Evolutionary conservation across 1,284 basidiomycete genomes (phyloP).

Genomic region (Cutaneotrichosporon daszewskae): DNA sequence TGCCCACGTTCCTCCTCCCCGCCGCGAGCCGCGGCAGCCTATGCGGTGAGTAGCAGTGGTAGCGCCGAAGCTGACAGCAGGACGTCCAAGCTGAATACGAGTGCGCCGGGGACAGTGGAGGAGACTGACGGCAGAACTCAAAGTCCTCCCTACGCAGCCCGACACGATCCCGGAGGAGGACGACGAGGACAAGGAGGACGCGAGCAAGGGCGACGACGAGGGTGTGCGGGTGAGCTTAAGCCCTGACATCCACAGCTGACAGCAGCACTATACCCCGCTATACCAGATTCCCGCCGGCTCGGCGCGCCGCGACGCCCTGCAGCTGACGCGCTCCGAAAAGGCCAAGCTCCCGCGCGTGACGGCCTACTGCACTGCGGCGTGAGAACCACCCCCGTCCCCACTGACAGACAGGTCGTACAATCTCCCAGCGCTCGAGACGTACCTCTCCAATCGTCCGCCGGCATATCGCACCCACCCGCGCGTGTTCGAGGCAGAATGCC

Average conservation of each 20-base stretch:
- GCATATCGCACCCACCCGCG: constrained; percentile 80
- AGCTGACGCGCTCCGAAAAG: constrained; percentile 86
- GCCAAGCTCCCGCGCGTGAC: constrained; percentile 90
- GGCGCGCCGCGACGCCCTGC: constrained; percentile 81
- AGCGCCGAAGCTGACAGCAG: constrained; percentile 19
- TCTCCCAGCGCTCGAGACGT: constrained; percentile 77
- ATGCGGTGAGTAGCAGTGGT: constrained; percentile 38
- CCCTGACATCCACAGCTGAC: background rate
- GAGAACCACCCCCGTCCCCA: constrained; percentile 29
- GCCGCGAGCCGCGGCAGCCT: constrained; percentile 43
- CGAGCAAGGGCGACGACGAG: constrained; percentile 46
- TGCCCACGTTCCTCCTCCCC: constrained; percentile 18
- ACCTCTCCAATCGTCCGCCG: constrained; percentile 71
- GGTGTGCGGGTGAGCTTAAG: constrained; percentile 58
- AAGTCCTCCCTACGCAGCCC: constrained; percentile 87
- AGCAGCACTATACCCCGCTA: constrained; percentile 81
- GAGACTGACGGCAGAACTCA: constrained; percentile 60
- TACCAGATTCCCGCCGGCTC: constrained; percentile 90
- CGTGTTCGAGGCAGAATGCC: constrained; percentile 48
- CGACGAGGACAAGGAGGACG: constrained; percentile 40
- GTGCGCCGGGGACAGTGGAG: constrained; percentile 40
- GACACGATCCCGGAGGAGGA: constrained; percentile 61
- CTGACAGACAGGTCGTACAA: constrained; percentile 66
- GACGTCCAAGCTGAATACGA: constrained; percentile 62
- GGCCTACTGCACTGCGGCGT: constrained; percentile 91